Evolutionary conservation across 805 yeast species (phyloP).

Genomic region (Candida hispaniensis): DNA sequence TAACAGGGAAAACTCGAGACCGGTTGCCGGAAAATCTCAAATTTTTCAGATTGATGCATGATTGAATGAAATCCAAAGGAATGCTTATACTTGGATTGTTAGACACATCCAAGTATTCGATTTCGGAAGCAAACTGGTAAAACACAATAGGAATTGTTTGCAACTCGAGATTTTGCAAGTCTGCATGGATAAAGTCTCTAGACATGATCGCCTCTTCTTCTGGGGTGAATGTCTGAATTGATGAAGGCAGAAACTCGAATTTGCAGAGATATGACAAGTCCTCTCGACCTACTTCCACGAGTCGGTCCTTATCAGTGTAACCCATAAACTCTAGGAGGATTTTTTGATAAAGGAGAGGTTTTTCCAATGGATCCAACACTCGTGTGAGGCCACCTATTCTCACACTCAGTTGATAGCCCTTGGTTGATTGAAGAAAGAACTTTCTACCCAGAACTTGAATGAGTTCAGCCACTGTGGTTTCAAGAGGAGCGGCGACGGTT

Average conservation of each 20-base stretch:
- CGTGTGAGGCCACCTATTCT: constrained; percentile 69
- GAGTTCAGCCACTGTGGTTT: constrained; percentile 66
- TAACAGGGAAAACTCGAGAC: constrained; percentile 60
- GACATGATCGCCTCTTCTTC: constrained; percentile 56
- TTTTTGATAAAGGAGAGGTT: constrained; percentile 68
- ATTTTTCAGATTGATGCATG: constrained; percentile 58
- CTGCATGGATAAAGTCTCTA: constrained; percentile 60
- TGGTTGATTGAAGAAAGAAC: constrained; percentile 57
- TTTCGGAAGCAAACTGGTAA: constrained; percentile 69
- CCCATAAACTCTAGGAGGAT: constrained; percentile 67
- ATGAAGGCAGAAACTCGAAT: constrained; percentile 54
- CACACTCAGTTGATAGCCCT: constrained; percentile 65
- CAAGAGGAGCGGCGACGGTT: constrained; percentile 68
- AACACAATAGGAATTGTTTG: constrained; percentile 78
- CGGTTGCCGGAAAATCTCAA: constrained; percentile 64
- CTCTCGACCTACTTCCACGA: constrained; percentile 70
- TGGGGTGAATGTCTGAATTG: constrained; percentile 48
- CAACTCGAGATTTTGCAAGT: constrained; percentile 59
- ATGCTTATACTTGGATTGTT: constrained; percentile 76
- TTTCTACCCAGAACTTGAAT: constrained; percentile 63
- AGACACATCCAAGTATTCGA: constrained; percentile 71
- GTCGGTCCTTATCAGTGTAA: constrained; percentile 62
- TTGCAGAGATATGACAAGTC: constrained; percentile 76
- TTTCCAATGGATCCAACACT: constrained; percentile 58
- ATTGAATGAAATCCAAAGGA: constrained; percentile 76